Evolutionary conservation across 2,329 filamentous ascomycete genomes (phyloP), one percentile per base, ranked within the genome.

Genomic region (Bipolaris sorokiniana): DNA sequence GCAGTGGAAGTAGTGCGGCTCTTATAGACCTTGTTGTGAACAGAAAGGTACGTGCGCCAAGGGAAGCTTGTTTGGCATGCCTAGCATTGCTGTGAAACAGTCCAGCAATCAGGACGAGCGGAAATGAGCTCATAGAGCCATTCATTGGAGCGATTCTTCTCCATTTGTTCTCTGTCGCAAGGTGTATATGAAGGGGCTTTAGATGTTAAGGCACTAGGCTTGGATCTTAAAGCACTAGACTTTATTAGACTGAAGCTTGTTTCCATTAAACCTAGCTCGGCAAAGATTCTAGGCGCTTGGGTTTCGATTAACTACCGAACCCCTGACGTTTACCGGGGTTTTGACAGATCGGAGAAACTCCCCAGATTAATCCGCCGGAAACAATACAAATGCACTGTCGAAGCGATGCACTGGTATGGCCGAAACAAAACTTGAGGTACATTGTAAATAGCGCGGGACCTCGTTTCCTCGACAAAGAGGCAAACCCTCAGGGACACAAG

Each of bases 231-330:
- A 18, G 15, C 44, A 46, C 34, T 49, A 49, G 36, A 22, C 37
- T n/a, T n/a, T 11, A 16, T 16, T 56, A 52, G 37, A 56, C 52
- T 47, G 50, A 58, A 54, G 48, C 48, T 56, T 59, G 44, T 51
- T 57, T 51, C 53, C 28, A 41, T 56, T 56, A 48, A 49, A 42
- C 48, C 48, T 48, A 52, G 56, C 45, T 52, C 53, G 53, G 56
- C 45, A 52, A 36, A 46, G 23, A 23, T 26, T 28, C 26, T 28
- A 48, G 6, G 23, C 42, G 38, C 47, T 34, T 48, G n/a, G 48
- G 48, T 56, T 56, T 56, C 49, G 40, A 45, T 34, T 16, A 45
- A 47, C 7, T 41, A 15, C 33, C 38, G 45, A 48, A 46, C 48
- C 45, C 56, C 44, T 41, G 53, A 56, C 33, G 53, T 59, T 59